Base-by-base conservation (phyloP, 495 filamentous ascomycete genomes). In the Aspergillus sclerotiicarbonarius region DNA sequence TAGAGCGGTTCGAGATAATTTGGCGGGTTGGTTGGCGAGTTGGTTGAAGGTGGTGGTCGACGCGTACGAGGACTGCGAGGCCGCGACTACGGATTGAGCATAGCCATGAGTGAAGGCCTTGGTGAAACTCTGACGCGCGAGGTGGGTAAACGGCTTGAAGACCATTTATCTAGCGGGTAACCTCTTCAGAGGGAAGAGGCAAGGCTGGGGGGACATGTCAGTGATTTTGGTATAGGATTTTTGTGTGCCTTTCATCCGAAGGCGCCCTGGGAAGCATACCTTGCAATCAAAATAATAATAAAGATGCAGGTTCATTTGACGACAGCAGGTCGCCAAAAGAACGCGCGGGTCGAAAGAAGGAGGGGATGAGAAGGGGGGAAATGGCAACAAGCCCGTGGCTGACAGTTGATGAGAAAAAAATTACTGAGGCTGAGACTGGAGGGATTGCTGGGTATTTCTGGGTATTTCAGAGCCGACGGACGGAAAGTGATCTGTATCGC, bases 41-140 rank as follows among this genome's bases (percentile, higher is more conserved):
- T 71, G 69, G 60, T 80, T 79, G 57, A 87, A 71, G 51, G 84
- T 80, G 52, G 82, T 80, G 44, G 84, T 87, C 47, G 91, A 91
- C 69, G 91, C 84, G 79, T 91, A 89, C 72, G 90, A 83, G n/a
- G 87, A 87, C 67, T 97, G 92, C 49, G 91, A 90, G 55, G 90
- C 92, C 61, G 94, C 94, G 73, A 98, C 93, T 76, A 98, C 87
- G 62, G 93, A 95, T 72, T 97, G 93, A 72, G 91, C 90, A 82
- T 96, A 97, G 76, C 92, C 93, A 83, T 96, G 91, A 70, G 91
- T 92, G 73, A 98, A 87, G 72, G 91, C 89, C 82, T 98, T 98
- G 63, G 89, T 84, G 70, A 96, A 88, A 86, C 90, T 93, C 79
- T 92, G 90, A 76, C 95, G 94, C 84, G 95, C 90, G 83, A 98